Evolutionary conservation across 345 rosid species (phyloP), one percentile per base, ranked within the genome.

Genomic region (Ceriops decandra): DNA sequence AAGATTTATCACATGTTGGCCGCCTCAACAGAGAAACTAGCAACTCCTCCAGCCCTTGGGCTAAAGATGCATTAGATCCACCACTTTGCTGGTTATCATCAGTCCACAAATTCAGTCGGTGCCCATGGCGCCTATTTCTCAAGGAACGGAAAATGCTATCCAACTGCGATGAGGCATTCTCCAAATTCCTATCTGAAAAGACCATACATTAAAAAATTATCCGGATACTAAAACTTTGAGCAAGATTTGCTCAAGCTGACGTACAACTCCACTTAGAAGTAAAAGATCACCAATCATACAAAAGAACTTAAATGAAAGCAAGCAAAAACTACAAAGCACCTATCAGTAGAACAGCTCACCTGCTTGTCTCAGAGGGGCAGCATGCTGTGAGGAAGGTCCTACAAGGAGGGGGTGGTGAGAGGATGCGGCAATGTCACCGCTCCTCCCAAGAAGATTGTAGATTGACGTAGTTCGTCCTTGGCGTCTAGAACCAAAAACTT

Each of bases 401-500:
- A 80, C 74, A 63, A 93, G 78, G 72, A 93, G 96, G 78, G 97
- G 98, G 83, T 93, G 98, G 67, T 83, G 86, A 53, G 93, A 81
- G 66, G 91, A 87, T 16, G 82, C 80, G 56, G 82, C 80, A 76
- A 76, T 81, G 68, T 84, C 91, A 59, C 95, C 85, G 69, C 76
- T 82, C 77, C 96, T 83, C 56, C 96, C 98, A 49, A 93, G 86
- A 66, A 89, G 95, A 85, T 81, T 89, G 84, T 93, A 93, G 68
- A 93, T 93, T 53, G 98, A 93, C 42, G 98, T 91, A 26, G 97
- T 93, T 54, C 98, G 87, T 24, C 92, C 92, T 76, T 84, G 98
- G 76, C 97, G 97, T 74, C 98, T 85, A 21, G 98, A 93, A 76
- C 98, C 96, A 77, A 93, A 91, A 80, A 91, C 85, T 74, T 93